Percentiles rank a stretch among this genome's conserved stretches.
These are phyloP conservation scores for Agrocybe chaxingu DNA, from an alignment of 768 basidiomycete species.

Conservation along the genomic window DNA sequence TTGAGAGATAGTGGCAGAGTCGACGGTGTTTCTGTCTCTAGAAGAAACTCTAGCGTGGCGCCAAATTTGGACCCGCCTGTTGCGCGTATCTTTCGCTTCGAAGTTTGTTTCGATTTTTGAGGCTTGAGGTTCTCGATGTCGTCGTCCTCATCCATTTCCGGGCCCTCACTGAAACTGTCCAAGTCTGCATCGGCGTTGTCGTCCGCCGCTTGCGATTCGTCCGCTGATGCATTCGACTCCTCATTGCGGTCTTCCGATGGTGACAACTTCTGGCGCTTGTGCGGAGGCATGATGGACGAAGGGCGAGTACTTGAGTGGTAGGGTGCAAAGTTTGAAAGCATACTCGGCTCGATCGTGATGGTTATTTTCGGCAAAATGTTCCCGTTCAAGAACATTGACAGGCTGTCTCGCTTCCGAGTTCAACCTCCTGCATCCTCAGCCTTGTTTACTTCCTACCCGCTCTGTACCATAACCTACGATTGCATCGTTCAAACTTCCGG, in stretches of 20 bases:
- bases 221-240: slow-evolving; percentile 10
- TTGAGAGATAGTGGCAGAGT: slow-evolving; percentile 74
- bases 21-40: slow-evolving; percentile 70
- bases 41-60: slow-evolving; percentile 65
- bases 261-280: slow-evolving; percentile 51
- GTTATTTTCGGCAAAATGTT: too few species aligned
- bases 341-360: slow-evolving; percentile 9
- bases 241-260: slow-evolving; percentile 26
- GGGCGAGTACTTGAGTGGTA: not conserved
- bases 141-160: slow-evolving; percentile 50
- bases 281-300: slow-evolving; percentile 39
- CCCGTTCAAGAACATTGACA: too few species aligned
- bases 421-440: too few species aligned
- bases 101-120: slow-evolving; percentile 73
- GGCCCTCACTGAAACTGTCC: slow-evolving; percentile 11
- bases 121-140: slow-evolving; percentile 55
- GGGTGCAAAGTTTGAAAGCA: slow-evolving; percentile 1
- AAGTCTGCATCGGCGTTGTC: slow-evolving; percentile 21
- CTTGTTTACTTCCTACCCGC: too few species aligned
- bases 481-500: too few species aligned
- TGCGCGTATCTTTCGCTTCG: slow-evolving; percentile 81
- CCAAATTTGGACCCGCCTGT: slow-evolving; percentile 75
- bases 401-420: too few species aligned
- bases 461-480: too few species aligned
- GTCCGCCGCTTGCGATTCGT: slow-evolving; percentile 16